Base-by-base conservation (phyloP, 2,329 filamentous ascomycete genomes). In the Sporothrix brunneoviolacea region DNA sequence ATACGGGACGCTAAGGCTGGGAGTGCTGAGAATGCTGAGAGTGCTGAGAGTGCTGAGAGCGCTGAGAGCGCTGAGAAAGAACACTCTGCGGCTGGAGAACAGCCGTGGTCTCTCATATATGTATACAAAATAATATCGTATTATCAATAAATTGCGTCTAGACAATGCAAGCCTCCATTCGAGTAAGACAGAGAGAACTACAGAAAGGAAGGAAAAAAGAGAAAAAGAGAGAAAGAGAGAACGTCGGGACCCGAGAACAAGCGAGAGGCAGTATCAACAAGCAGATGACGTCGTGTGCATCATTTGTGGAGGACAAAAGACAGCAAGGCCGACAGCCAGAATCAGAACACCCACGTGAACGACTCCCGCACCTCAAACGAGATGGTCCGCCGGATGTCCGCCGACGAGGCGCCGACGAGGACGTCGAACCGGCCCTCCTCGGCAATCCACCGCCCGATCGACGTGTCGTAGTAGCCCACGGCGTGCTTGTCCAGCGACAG, bases 301-400 rank as follows among this genome's bases (percentile, higher is more conserved):
- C n/a, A n/a, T n/a, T n/a, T n/a, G n/a, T n/a, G n/a, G n/a, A n/a
- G n/a, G n/a, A n/a, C n/a, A 43, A 13, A 22, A 28, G 8, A 40
- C 38, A 35, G n/a, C 13, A 41, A 47, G 22, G 13, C 22, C 18
- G 18, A 18, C 15, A 16, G 2, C 19, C 24, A 24, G 6, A 32
- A 9, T 22, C 63, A 83, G 57, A 82, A 83, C 8, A 80, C 70
- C 82, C 82, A 85, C 21, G 75, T 82, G 60, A 85, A 85, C 5
- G 79, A 78, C 59, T 84, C 75, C 60, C 76, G 69, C 36, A 85
- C 80, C 47, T 79, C 73, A 54, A 86, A 84, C 13, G 67, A 52
- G 19, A 61, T 62, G 15, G 56, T 57, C 56, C 59, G 59, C 81
- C 76, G 74, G 59, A 85, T 82, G 69, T 86, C 82, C 36, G 65